Percentiles rank a stretch among this genome's conserved stretches.
Evolutionary conservation across 192 early-diverging fungal species (phyloP).

Genomic region (Helicostylum pulchrum): DNA sequence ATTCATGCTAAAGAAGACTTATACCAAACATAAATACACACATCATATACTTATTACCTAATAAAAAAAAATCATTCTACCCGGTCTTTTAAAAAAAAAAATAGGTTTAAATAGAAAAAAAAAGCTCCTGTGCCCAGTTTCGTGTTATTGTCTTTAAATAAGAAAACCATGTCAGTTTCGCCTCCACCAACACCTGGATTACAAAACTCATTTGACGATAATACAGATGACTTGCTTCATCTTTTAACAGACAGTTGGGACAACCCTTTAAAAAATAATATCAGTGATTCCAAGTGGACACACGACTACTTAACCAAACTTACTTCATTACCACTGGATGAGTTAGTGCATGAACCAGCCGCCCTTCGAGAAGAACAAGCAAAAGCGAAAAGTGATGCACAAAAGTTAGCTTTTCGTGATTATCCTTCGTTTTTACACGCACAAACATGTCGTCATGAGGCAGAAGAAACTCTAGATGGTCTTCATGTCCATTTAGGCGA

Average conservation of each 20-base stretch:
- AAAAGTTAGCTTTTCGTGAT: constrained; percentile 62
- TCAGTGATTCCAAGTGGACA: constrained; percentile 42
- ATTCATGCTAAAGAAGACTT: constrained; percentile 22
- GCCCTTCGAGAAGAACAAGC: constrained; percentile 49
- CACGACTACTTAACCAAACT: constrained; percentile 63
- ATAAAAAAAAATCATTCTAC: too few species aligned
- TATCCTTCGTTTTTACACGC: constrained; percentile 68
- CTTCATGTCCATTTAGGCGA: constrained; percentile 44
- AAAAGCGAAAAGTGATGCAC: constrained; percentile 56
- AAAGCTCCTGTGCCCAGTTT: too few species aligned
- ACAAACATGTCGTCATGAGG: constrained; percentile 51
- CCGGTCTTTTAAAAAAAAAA: too few species aligned
- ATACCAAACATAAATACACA: too few species aligned
- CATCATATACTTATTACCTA: too few species aligned
- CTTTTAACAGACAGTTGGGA: neutral
- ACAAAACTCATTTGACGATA: constrained; percentile 8
- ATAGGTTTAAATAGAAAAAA: too few species aligned
- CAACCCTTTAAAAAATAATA: neutral
- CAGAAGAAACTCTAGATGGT: constrained; percentile 47
- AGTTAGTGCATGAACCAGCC: constrained; percentile 55
- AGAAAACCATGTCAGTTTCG: constrained; percentile 11
- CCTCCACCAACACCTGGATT: constrained; percentile 1
- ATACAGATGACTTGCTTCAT: neutral
- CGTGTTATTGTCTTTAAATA: too few species aligned
- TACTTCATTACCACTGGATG: constrained; percentile 56